Evolutionary conservation across 371 early-diverging fungal genomes (phyloP).

Genomic region (Mortierella sp.): DNA sequence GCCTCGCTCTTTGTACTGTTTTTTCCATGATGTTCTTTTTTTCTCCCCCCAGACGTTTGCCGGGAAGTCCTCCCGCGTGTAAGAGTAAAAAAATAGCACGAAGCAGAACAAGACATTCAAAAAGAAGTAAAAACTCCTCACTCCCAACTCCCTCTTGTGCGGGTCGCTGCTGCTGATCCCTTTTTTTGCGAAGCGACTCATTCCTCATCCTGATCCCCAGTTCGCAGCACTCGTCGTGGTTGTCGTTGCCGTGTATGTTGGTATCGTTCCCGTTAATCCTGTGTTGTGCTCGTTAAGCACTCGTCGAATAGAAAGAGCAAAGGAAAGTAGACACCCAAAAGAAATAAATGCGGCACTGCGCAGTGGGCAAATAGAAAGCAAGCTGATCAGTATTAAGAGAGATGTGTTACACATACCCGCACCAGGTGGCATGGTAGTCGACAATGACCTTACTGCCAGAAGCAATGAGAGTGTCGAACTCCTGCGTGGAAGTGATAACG

Average conservation of each 20-base stretch:
- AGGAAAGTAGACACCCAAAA: no score
- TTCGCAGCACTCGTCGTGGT: not conserved
- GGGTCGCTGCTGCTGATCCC: not conserved
- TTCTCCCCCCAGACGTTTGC: not conserved
- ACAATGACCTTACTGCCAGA: slow-evolving; percentile 66
- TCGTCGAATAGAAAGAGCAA: not conserved
- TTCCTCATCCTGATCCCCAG: not conserved
- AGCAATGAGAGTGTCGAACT: slow-evolving; percentile 33
- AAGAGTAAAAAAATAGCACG: not conserved
- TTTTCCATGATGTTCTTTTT: slow-evolving; percentile 9
- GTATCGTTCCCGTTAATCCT: not conserved
- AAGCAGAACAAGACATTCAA: not conserved
- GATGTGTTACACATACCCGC: slow-evolving; percentile 51
- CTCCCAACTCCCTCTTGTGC: not conserved
- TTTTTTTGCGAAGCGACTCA: not conserved
- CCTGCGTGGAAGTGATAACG: slow-evolving; percentile 25
- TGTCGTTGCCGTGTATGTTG: not conserved
- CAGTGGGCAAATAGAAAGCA: not conserved
- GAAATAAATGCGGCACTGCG: slow-evolving; percentile 4
- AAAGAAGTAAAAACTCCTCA: not conserved
- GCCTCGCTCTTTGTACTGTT: not conserved
- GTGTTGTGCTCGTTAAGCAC: not conserved
- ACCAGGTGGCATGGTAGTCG: slow-evolving; percentile 82
- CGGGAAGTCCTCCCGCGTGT: not conserved
- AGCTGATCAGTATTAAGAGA: not conserved